Conservation (phyloP, 73 alveolate genomes). For the Durusdinium trenchii region DNA sequence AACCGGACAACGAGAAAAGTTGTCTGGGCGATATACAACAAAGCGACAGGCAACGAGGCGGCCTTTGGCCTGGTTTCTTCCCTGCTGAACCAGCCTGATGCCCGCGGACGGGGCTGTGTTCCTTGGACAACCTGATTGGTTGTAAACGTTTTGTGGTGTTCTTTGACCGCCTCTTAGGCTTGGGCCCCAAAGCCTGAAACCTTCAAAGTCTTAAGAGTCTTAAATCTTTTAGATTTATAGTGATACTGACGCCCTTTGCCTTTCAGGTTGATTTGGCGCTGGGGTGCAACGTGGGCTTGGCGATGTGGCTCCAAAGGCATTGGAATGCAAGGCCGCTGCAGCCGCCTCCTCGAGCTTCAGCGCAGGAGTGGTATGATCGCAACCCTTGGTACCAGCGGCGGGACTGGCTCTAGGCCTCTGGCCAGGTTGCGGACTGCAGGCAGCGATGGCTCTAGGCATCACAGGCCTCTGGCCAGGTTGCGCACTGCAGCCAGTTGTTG, state of each 20-base stretch:
- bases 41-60: neutral
- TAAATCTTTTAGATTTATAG: neutral
- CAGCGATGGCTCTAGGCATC: neutral
- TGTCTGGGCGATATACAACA: neutral
- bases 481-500: too few species aligned
- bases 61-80: conserved; percentile 2
- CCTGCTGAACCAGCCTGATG: neutral
- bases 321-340: conserved; percentile 4
- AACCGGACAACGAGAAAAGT: neutral
- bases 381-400: neutral
- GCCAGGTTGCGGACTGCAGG: conserved; percentile 20
- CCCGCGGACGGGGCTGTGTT: neutral
- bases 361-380: neutral
- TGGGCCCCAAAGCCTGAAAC: too few species aligned
- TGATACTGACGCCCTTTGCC: neutral
- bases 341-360: neutral
- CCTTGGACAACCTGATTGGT: neutral
- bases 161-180: neutral
- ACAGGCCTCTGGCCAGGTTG: conserved; percentile 8
- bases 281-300: neutral
- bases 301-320: neutral
- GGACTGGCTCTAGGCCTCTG: neutral
- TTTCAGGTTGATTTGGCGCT: neutral
- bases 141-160: neutral
- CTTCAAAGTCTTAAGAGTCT: neutral